A percentile compares a stretch with the other conserved stretches of the same genome.
These are phyloP conservation scores for Globisporangium splendens DNA, from an alignment of 352 stramenopile genomes.

Conservation along the genomic window DNA sequence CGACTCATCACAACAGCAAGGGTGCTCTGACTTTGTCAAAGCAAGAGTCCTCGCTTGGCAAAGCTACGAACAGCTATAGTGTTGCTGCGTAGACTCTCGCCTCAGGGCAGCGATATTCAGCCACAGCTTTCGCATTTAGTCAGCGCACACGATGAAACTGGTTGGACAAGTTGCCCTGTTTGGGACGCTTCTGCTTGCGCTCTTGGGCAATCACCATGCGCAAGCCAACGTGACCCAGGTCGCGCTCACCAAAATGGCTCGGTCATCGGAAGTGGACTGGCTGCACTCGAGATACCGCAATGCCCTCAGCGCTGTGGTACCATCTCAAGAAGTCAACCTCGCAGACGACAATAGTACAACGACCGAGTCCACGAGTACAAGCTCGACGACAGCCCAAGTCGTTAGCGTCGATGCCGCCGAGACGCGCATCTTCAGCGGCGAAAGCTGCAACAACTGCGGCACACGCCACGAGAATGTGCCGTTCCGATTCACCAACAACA, in stretches of 20 bases:
- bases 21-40: no score
- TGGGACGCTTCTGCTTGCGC: background rate
- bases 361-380: background rate
- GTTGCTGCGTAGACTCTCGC: no score
- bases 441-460: constrained; percentile 87
- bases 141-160: constrained; percentile 4
- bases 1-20: background rate
- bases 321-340: background rate
- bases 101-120: no score
- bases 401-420: constrained; percentile 1
- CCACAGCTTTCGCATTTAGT: no score
- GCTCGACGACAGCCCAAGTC: no score
- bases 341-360: background rate
- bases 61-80: no score
- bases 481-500: constrained; percentile 48
- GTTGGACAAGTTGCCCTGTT: background rate
- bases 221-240: constrained; percentile 9
- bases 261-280: background rate
- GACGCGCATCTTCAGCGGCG: constrained; percentile 25
- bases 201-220: background rate
- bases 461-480: constrained; percentile 77
- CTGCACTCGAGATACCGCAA: constrained; percentile 1
- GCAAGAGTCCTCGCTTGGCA: no score
- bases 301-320: background rate
- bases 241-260: constrained; percentile 3